A percentile compares a stretch with the other conserved stretches of the same genome.
These are phyloP conservation scores for Cucurbita moschata DNA, from an alignment of 306 rosid species.

Conservation along the genomic window DNA sequence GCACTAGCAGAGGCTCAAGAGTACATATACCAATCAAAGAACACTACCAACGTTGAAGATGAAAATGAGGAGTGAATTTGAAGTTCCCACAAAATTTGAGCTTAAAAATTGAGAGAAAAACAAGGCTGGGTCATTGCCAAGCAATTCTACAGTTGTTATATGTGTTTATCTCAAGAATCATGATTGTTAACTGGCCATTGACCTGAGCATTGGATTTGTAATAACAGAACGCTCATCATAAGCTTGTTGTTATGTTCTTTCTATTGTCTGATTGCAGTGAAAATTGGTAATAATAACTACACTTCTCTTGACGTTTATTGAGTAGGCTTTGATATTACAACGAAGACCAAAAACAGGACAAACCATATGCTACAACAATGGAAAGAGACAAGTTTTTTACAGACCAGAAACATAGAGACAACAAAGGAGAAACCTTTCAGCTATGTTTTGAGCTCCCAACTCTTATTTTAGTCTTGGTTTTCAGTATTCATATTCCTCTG, in stretches of 20 bases:
- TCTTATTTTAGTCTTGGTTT: background rate
- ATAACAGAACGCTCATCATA: background rate
- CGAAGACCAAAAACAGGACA: background rate
- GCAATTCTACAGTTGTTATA: background rate
- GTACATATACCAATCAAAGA: conserved; percentile 26
- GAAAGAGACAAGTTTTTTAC: background rate
- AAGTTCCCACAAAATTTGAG: background rate
- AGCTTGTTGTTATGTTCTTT: background rate
- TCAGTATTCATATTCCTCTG: conserved; percentile 19
- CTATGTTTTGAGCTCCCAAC: background rate
- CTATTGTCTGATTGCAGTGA: background rate
- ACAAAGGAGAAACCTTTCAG: background rate
- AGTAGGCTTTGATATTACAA: background rate
- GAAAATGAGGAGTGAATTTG: conserved; percentile 23
- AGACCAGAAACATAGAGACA: background rate
- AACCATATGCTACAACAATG: background rate
- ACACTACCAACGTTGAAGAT: conserved; percentile 15
- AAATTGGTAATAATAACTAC: background rate
- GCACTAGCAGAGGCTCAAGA: conserved; percentile 83
- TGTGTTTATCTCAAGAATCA: background rate
- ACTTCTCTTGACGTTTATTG: background rate
- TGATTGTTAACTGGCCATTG: background rate
- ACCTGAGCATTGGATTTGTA: background rate
- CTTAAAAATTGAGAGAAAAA: background rate
- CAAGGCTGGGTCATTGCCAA: background rate